Evolutionary conservation across 164 flowering plant genomes (phyloP).

Genomic region (Nymphaea colorata): DNA sequence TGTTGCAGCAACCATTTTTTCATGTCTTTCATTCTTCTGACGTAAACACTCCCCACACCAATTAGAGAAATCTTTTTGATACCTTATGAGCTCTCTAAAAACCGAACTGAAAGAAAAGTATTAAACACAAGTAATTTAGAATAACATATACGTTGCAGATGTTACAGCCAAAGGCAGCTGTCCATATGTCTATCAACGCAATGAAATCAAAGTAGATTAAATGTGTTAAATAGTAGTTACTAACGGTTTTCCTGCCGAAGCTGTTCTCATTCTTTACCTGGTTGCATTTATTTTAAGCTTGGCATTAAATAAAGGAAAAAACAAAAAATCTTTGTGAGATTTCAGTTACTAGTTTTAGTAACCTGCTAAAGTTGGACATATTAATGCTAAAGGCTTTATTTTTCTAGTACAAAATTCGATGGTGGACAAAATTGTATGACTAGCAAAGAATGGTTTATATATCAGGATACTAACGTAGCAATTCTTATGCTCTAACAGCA

Average conservation of each 20-base stretch:
- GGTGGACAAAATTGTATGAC: too few species aligned
- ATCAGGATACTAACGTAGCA: too few species aligned
- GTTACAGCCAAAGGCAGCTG: neutral
- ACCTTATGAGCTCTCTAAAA: constrained; percentile 75
- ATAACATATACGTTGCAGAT: neutral
- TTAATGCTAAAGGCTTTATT: too few species aligned
- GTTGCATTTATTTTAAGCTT: too few species aligned
- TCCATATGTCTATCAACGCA: neutral
- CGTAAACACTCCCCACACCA: constrained; percentile 94
- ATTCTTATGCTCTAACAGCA: too few species aligned
- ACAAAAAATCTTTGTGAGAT: too few species aligned
- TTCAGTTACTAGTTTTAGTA: too few species aligned
- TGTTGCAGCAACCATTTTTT: constrained; percentile 37
- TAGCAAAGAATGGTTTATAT: too few species aligned
- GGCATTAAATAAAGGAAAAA: too few species aligned
- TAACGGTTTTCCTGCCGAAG: neutral
- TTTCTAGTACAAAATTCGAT: too few species aligned
- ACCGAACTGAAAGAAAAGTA: constrained; percentile 41
- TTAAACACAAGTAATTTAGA: neutral
- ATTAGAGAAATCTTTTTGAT: constrained; percentile 71
- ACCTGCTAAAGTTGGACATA: too few species aligned
- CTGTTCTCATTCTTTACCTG: too few species aligned
- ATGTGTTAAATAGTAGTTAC: neutral
- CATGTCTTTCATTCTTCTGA: constrained; percentile 68
- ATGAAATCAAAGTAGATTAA: neutral